These are phyloP conservation scores for Aureobasidium sp. DNA, from an alignment of 2,329 filamentous ascomycete genomes.

Conservation along the genomic window DNA sequence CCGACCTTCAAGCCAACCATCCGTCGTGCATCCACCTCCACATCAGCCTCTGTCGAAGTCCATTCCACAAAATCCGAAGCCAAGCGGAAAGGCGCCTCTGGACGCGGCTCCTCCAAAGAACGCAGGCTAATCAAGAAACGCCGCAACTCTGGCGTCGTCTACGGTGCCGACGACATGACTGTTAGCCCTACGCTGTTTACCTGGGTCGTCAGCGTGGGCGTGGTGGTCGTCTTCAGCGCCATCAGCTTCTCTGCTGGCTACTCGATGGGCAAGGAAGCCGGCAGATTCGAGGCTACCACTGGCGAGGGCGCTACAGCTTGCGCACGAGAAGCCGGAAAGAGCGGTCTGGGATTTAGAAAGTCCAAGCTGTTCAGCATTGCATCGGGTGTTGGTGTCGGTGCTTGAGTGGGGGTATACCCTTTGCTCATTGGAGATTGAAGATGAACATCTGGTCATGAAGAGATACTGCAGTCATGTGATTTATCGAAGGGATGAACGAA, in stretches of 20 bases:
- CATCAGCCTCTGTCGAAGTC: constrained; percentile 24
- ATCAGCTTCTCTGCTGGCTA: constrained; percentile 61
- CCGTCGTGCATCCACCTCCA: constrained; percentile 26
- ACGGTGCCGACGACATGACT: constrained; percentile 18
- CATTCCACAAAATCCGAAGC: constrained; percentile 28
- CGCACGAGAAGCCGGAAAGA: constrained; percentile 27
- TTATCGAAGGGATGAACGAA: not conserved
- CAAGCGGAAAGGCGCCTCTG: constrained; percentile 39
- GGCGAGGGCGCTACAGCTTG: constrained; percentile 24
- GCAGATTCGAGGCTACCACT: constrained; percentile 40
- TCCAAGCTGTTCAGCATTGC: constrained; percentile 22
- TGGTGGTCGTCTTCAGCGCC: constrained; percentile 57
- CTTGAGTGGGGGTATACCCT: not conserved
- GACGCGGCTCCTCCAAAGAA: constrained; percentile 38
- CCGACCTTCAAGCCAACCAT: constrained; percentile 32
- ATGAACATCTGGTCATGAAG: not conserved
- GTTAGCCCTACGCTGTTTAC: constrained; percentile 56
- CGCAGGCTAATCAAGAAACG: constrained; percentile 40
- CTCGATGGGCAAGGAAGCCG: constrained; percentile 53
- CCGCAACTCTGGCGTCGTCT: constrained; percentile 24
- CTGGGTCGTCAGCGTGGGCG: constrained; percentile 59
- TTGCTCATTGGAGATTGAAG: not conserved
- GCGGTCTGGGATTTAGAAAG: constrained; percentile 28
- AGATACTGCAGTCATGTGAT: not conserved
- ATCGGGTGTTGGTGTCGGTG: constrained; percentile 13